Conservation (phyloP, 306 rosid genomes). For the Cyclanthera cordifolia region DNA sequence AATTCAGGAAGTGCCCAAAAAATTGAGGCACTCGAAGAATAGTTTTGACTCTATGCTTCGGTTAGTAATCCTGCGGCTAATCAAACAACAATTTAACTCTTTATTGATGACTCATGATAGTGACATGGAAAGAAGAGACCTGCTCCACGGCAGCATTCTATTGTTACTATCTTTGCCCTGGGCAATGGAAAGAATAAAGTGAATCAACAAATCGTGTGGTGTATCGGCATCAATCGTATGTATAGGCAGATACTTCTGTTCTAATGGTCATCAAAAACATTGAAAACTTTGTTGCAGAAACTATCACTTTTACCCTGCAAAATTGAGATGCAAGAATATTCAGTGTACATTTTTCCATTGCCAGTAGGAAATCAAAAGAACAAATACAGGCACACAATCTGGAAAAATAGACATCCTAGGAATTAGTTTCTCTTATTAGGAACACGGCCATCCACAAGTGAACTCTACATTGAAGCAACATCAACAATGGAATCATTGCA, state of each 20-base stretch:
- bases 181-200: slow-evolving; percentile 2
- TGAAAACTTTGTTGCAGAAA: neutral
- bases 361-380: neutral
- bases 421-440: neutral
- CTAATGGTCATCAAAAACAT: neutral
- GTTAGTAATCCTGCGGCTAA: neutral
- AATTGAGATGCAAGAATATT: slow-evolving; percentile 6
- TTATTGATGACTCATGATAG: slow-evolving; percentile 3
- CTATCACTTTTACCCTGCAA: slow-evolving; percentile 2
- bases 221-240: neutral
- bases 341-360: neutral
- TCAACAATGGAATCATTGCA: neutral
- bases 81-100: neutral
- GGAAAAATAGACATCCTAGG: neutral
- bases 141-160: neutral
- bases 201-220: slow-evolving; percentile 1
- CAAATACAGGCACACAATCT: neutral
- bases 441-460: neutral
- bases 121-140: neutral
- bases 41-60: neutral
- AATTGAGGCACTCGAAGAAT: neutral
- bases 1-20: slow-evolving; percentile 6
- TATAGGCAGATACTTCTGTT: neutral
- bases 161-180: neutral
- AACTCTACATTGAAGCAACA: neutral